Evolutionary conservation across 1,139 yeast species (phyloP), one percentile per base, ranked within the genome.

Genomic region (Yamadazyma trypodendri): DNA sequence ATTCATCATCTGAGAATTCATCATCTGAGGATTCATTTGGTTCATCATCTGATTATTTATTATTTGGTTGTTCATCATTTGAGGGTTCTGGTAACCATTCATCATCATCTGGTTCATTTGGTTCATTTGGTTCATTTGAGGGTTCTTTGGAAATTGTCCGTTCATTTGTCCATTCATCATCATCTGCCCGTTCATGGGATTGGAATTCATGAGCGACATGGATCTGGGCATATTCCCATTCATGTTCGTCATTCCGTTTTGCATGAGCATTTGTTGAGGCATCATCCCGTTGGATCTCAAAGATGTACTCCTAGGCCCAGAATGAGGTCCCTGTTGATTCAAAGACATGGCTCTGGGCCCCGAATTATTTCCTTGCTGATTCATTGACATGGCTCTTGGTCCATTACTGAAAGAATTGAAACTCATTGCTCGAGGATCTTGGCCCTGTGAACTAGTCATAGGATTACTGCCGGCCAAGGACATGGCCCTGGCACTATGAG

Each of bases 291-390:
- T 24, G 21, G 22, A 37, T 47, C 73, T n/a, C n/a, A n/a, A n/a
- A n/a, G n/a, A n/a, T n/a, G n/a, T n/a, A n/a, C n/a, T n/a, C n/a
- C n/a, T n/a, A n/a, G n/a, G n/a, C n/a, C n/a, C n/a, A n/a, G n/a
- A n/a, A n/a, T n/a, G n/a, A n/a, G n/a, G n/a, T n/a, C n/a, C n/a
- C n/a, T n/a, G n/a, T n/a, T n/a, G n/a, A n/a, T n/a, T 78, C 39
- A 81, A 56, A 15, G 85, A 77, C 83, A 79, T 79, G 1, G 86
- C 68, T 37, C 87, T 60, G 11, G 79, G 77, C 32, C 61, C 64
- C 11, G 16, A 30, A 14, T 28, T 17, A n/a, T n/a, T n/a, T n/a
- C n/a, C n/a, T n/a, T n/a, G n/a, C n/a, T 46, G 48, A 34, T 50
- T 56, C 29, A 62, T 49, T 4, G 65, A 57, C 62, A 60, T 61